Evolutionary conservation across 768 basidiomycete species (phyloP), one percentile per base, ranked within the genome.

Genomic region (Piloderma croceum): DNA sequence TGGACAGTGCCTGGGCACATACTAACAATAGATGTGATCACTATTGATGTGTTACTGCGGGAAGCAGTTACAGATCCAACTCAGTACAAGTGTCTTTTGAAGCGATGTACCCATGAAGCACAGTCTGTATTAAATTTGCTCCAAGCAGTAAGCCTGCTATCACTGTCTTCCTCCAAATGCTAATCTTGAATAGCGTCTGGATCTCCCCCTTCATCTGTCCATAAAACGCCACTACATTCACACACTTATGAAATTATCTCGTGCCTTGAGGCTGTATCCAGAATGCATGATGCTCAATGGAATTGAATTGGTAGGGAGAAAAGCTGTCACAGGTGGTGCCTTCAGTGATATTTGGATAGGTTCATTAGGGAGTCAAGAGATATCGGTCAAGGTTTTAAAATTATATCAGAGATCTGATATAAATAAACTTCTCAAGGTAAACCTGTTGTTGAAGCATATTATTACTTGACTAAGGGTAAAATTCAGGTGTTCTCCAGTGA

Each of bases 361-460:
- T 23, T 19, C 33, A 11, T 12, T 52, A 6, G 36, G 38, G 13
- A 48, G 51, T 5, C 48, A 49, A 36, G 41, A 32, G 9, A 47
- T 52, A 19, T 49, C 51, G 0, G 43, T 52, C 11, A 52, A 52
- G 31, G 31, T 45, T 3, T 37, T 49, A 19, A 21, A n/a, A n/a
- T n/a, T n/a, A n/a, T n/a, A n/a, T n/a, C n/a, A n/a, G n/a, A n/a
- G n/a, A n/a, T n/a, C n/a, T 7, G 45, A 46, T 2, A 27, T 50
- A 13, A 36, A 41, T 10, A 31, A 32, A 18, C 24, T 41, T 7
- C 20, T 48, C 3, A 45, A 51, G 37, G 48, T 48, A 31, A 12
- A 13, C 18, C 7, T 3, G 12, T 21, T 32, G 12, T n/a, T n/a
- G 5, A 36, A 17, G 20, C 13, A 7, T 5, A 19, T n/a, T 15